Base-by-base conservation (phyloP, 305 asterid genomes). In the Andrographis paniculata region DNA sequence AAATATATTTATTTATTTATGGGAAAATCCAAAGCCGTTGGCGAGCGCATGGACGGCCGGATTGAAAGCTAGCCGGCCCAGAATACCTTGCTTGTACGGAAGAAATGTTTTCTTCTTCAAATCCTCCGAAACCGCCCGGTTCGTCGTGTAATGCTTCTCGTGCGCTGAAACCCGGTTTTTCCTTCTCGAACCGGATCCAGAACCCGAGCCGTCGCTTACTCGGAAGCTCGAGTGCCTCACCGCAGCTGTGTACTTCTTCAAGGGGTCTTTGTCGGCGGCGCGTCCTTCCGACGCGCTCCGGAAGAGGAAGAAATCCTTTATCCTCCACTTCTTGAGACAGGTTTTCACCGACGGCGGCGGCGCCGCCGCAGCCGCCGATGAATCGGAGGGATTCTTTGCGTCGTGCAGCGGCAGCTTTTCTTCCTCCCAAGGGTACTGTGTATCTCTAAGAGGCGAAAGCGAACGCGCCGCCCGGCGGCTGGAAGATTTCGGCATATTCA, bases 261-360 rank as follows among this genome's bases (percentile, higher is more conserved):
- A 42, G 0, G 71, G 73, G 52, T 80, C 86, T 55, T 74, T 76
- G 27, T 80, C 78, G 11, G 74, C 53, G 30, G 86, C 78, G 48
- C 91, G 55, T 20, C 91, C 89, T 46, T 79, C 89, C 31, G 89
- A 79, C 42, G 85, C 89, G 38, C 89, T 79, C 35, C 89, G 60
- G 53, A 80, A 76, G 56, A 80, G 64, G 76, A 80, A 77, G 37
- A 80, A 77, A 23, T 80, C 91, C 51, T 39, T 76, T 9, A 80
- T 43, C 17, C 68, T 72, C 91, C 91, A 77, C 57, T 77, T 80
- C 58, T 45, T 73, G 5, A 44, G 28, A 22, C 15, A 55, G 60
- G 61, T 63, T 2, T 62, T 55, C 4, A 50, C 58, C 10, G 76
- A 51, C 21, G 68, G 9, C 21, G 51, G 17, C 16, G 50, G 9